phyloP scores from a whole-genome alignment of 2,329 filamentous ascomycete genomes.

The Exserohilum turcica region DNA sequence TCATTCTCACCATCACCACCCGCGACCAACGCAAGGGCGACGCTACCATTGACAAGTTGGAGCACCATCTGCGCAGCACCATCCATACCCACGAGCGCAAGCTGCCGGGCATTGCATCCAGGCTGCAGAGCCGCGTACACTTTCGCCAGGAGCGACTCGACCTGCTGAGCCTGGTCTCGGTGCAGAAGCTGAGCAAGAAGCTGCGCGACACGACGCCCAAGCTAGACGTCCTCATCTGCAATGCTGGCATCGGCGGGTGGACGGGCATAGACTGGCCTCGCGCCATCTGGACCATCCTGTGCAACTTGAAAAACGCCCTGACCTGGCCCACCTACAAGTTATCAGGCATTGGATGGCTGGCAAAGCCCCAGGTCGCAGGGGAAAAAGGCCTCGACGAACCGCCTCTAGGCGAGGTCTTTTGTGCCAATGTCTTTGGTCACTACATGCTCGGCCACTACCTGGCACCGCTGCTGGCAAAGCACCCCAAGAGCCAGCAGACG shows the following conservation, averaged over 20 bases:
- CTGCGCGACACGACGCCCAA: constrained; percentile 66
- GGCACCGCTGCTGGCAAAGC: constrained; percentile 69
- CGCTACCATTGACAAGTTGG: constrained; percentile 70
- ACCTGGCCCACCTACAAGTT: constrained; percentile 83
- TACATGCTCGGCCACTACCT: constrained; percentile 86
- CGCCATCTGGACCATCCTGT: constrained; percentile 63
- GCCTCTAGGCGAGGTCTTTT: constrained; percentile 79
- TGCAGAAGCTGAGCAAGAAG: constrained; percentile 59
- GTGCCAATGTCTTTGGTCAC: constrained; percentile 92
- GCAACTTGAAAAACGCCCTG: constrained; percentile 68
- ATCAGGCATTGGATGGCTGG: constrained; percentile 60
- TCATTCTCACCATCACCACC: constrained; percentile 84
- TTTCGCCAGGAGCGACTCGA: constrained; percentile 65
- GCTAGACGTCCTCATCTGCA: constrained; percentile 80
- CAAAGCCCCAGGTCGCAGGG: constrained; percentile 58
- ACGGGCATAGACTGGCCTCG: constrained; percentile 72
- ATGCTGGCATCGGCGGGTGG: constrained; percentile 90
- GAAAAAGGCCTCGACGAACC: constrained; percentile 54
- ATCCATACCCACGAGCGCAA: constrained; percentile 44
- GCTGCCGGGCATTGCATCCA: constrained; percentile 47
- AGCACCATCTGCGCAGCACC: constrained; percentile 63
- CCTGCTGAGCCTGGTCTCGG: constrained; percentile 60
- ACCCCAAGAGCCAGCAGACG: constrained; percentile 40
- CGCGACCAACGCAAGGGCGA: constrained; percentile 74
- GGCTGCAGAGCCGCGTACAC: constrained; percentile 53